These are phyloP conservation scores for Drechmeria coniospora DNA, from an alignment of 2,329 filamentous ascomycete genomes.

Conservation along the genomic window DNA sequence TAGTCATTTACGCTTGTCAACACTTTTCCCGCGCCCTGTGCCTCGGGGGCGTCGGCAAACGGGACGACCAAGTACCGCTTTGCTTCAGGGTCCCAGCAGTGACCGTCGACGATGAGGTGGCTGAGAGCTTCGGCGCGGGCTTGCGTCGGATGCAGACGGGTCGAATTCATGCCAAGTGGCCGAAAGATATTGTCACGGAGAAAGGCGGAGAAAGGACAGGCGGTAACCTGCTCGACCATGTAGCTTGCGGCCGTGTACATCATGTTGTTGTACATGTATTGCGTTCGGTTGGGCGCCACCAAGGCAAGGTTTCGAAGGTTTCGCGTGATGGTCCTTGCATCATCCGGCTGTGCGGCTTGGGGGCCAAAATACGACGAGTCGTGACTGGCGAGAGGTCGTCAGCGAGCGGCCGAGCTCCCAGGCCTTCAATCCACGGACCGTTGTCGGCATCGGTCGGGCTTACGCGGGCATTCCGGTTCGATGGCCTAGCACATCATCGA, in stretches of 20 bases:
- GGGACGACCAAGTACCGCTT: constrained; percentile 2
- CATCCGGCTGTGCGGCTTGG: constrained; percentile 7
- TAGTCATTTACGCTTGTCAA: constrained; percentile 14
- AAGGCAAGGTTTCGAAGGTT: constrained; percentile 12
- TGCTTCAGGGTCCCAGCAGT: constrained; percentile 6
- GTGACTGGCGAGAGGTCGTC: constrained; percentile 8
- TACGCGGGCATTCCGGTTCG: constrained; percentile 11
- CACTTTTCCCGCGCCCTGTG: constrained; percentile 14
- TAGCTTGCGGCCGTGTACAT: constrained; percentile 13
- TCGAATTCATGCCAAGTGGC: constrained; percentile 1
- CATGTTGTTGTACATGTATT: constrained; percentile 13
- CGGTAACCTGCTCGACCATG: constrained; percentile 9
- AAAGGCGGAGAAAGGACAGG: constrained; percentile 9
- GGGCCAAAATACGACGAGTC: constrained; percentile 10
- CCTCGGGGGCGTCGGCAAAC: constrained; percentile 9
- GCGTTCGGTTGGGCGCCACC: constrained; percentile 8
- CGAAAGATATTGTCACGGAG: constrained; percentile 5
- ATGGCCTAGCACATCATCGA: constrained; percentile 12
- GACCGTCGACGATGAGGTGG: constrained; percentile 7
- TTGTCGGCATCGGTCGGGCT: neutral
- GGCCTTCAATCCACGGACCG: no score
- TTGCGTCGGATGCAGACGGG: constrained; percentile 8
- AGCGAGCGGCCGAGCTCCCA: neutral
- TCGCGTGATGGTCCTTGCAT: constrained; percentile 10
- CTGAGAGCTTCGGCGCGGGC: constrained; percentile 7